Percentiles rank a stretch among this genome's conserved stretches.
Evolutionary conservation across 2,329 filamentous ascomycete genomes (phyloP).

Genomic region (Neophaeococcomyces mojaviensis): DNA sequence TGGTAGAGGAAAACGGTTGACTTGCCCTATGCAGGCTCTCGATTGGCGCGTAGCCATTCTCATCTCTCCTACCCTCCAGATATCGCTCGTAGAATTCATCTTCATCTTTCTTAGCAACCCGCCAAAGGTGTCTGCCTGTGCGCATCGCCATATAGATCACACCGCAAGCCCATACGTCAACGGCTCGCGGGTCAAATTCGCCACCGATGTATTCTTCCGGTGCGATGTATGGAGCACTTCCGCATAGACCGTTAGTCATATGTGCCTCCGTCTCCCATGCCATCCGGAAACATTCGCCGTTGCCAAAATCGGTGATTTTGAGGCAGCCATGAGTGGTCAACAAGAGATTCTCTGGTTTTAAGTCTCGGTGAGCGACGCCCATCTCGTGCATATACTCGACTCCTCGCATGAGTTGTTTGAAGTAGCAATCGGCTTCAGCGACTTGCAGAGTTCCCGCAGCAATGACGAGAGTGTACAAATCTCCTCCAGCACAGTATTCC

Average conservation of each 20-base stretch:
- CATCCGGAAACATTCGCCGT: slow-evolving; percentile 98
- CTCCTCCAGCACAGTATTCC: slow-evolving; percentile 96
- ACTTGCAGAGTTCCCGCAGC: slow-evolving; percentile 88
- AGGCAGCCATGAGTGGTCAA: slow-evolving; percentile 85
- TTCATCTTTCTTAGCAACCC: slow-evolving; percentile 91
- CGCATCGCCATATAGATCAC: slow-evolving; percentile 99
- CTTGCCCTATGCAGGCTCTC: slow-evolving; percentile 90
- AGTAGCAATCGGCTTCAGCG: slow-evolving; percentile 91
- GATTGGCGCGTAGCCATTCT: slow-evolving; percentile 92
- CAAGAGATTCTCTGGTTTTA: slow-evolving; percentile 94
- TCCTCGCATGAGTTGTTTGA: slow-evolving; percentile 98
- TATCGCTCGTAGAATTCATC: slow-evolving; percentile 97
- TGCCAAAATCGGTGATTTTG: slow-evolving; percentile 98
- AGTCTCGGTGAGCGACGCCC: slow-evolving; percentile 92
- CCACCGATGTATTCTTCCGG: slow-evolving; percentile 93
- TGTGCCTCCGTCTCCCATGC: slow-evolving; percentile 98
- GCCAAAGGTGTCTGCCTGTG: slow-evolving; percentile 91
- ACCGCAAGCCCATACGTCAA: slow-evolving; percentile 96
- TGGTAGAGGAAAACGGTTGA: slow-evolving; percentile 18
- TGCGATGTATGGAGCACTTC: slow-evolving; percentile 93
- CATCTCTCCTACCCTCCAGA: slow-evolving; percentile 82
- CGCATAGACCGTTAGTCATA: slow-evolving; percentile 95
- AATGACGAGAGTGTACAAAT: slow-evolving; percentile 88
- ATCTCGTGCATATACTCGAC: slow-evolving; percentile 99
- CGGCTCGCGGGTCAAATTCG: slow-evolving; percentile 95